These are phyloP conservation scores for Ceratocystis variospora DNA, from an alignment of 2,329 filamentous ascomycete species.

Conservation along the genomic window DNA sequence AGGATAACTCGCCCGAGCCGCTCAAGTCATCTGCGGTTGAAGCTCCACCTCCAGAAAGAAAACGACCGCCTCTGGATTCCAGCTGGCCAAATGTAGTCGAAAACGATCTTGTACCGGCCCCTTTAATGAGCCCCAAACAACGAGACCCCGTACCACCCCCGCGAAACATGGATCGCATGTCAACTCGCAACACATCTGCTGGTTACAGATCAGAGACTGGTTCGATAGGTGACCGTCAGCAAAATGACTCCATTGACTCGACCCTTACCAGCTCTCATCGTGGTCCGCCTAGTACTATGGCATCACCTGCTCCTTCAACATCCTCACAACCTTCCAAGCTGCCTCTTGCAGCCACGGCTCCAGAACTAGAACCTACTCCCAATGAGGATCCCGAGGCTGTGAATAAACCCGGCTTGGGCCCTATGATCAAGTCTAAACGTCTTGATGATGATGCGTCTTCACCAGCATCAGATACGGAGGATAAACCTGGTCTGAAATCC, in stretches of 20 bases:
- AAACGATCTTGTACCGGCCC: slow-evolving; percentile 43
- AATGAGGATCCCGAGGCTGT: slow-evolving; percentile 22
- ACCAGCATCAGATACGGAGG: slow-evolving; percentile 26
- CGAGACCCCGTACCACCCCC: slow-evolving; percentile 36
- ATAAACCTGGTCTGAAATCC: slow-evolving; percentile 67
- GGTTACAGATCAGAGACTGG: slow-evolving; percentile 19
- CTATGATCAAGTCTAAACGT: slow-evolving; percentile 65
- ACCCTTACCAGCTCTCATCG: slow-evolving; percentile 16
- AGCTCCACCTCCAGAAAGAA: slow-evolving; percentile 46
- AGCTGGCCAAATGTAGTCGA: slow-evolving; percentile 37
- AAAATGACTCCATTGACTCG: slow-evolving; percentile 18
- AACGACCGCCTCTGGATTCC: slow-evolving; percentile 52
- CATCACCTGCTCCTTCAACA: slow-evolving; percentile 19
- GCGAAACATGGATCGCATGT: slow-evolving; percentile 37
- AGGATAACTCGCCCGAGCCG: slow-evolving; percentile 19
- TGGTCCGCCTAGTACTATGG: slow-evolving; percentile 16
- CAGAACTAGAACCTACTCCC: slow-evolving; percentile 22
- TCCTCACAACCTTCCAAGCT: slow-evolving; percentile 17
- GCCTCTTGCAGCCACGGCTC: slow-evolving; percentile 17
- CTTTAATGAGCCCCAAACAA: slow-evolving; percentile 40
- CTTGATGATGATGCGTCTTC: slow-evolving; percentile 37
- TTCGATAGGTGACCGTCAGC: slow-evolving; percentile 18
- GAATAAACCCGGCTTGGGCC: slow-evolving; percentile 58
- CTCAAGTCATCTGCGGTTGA: slow-evolving; percentile 24
- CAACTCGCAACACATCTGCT: slow-evolving; percentile 32